These are phyloP conservation scores for Croton setiger DNA, from an alignment of 441 rosid genomes.

Conservation along the genomic window DNA sequence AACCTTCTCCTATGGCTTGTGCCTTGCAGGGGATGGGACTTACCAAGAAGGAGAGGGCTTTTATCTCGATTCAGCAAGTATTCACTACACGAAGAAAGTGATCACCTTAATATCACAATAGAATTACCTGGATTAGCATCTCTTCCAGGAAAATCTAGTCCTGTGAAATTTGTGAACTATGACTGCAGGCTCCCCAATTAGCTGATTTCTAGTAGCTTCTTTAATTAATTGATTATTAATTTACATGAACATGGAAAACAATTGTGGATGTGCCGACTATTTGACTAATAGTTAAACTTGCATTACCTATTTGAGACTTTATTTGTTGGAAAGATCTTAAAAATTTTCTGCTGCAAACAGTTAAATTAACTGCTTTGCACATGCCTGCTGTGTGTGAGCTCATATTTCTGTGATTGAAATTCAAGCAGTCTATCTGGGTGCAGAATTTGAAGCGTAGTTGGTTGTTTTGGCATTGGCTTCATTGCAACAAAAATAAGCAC, in stretches of 20 bases:
- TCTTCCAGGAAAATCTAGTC: not conserved
- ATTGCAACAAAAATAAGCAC: not conserved
- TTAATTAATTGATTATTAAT: not conserved
- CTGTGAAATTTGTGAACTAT: not conserved
- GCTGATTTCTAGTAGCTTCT: not conserved
- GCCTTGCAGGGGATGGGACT: not conserved
- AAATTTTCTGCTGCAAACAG: not conserved
- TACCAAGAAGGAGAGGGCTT: not conserved
- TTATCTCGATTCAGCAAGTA: not conserved
- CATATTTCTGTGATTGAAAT: not conserved
- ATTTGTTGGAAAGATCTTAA: not conserved
- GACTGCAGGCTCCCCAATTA: not conserved
- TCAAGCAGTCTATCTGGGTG: not conserved
- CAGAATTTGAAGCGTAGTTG: not conserved
- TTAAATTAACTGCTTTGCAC: not conserved
- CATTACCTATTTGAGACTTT: not conserved
- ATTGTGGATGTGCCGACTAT: not conserved
- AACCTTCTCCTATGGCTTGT: not conserved
- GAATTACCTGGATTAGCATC: not conserved
- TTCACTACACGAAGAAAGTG: not conserved
- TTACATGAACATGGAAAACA: not conserved
- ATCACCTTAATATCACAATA: not conserved
- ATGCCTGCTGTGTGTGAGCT: not conserved
- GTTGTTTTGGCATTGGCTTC: not conserved
- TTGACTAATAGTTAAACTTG: not conserved